Evolutionary conservation across 225 moss, liverwort and hornwort genomes (phyloP).

Genomic region (Rhytidiadelphus loreus): DNA sequence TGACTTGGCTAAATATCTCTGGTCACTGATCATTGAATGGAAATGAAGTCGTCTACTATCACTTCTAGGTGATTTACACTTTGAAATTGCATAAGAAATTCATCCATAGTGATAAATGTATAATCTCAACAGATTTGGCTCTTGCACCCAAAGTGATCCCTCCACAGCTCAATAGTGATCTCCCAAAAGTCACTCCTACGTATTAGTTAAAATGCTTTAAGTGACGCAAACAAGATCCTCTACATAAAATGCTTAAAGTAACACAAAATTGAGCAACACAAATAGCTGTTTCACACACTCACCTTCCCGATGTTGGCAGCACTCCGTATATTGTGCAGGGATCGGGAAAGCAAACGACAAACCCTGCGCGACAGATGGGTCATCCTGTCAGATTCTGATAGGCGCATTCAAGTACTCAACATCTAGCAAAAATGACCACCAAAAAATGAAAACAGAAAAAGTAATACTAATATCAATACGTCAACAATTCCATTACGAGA

Average conservation of each 20-base stretch:
- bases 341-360: conserved; percentile 95
- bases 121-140: neutral
- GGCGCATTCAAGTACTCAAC: neutral
- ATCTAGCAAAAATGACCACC: neutral
- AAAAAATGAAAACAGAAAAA: neutral
- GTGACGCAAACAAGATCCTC: neutral
- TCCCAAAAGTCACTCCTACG: neutral
- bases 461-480: neutral
- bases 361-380: conserved; percentile 44
- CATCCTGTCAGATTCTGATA: neutral
- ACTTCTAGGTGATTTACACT: neutral
- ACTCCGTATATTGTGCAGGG: conserved; percentile 87
- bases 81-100: neutral
- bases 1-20: neutral
- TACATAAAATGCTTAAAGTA: neutral
- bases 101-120: neutral
- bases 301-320: conserved; percentile 96
- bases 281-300: neutral
- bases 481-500: neutral
- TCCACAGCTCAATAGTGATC: neutral
- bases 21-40: neutral
- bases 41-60: neutral
- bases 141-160: neutral
- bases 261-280: neutral
- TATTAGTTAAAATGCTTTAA: neutral